Percentiles rank a stretch among this genome's conserved stretches.
Conservation (phyloP, 2,329 filamentous ascomycete genomes). For the Pseudodiploospora longispora region DNA sequence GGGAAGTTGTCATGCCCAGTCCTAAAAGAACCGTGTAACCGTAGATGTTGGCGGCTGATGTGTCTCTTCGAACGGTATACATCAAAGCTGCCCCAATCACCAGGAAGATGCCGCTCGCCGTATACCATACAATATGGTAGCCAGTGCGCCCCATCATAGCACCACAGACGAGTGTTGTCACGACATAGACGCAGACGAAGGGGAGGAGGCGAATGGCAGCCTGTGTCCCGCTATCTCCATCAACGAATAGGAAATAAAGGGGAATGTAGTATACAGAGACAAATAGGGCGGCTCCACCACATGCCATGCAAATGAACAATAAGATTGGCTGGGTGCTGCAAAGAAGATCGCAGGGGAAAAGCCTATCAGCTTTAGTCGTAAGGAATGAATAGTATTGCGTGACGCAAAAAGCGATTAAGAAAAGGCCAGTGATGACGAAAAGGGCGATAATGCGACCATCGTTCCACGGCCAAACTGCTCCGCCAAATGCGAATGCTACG, state of each 20-base stretch:
- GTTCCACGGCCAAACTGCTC: conserved; percentile 36
- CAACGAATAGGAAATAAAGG: conserved; percentile 12
- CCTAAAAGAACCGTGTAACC: conserved; percentile 10
- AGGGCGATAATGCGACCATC: conserved; percentile 34
- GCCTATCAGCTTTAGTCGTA: conserved; percentile 1
- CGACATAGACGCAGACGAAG: conserved; percentile 2
- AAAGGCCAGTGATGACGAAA: conserved; percentile 32
- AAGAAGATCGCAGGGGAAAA: conserved; percentile 3
- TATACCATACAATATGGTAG: conserved; percentile 10
- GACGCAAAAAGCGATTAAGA: conserved; percentile 10
- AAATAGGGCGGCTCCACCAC: conserved; percentile 3
- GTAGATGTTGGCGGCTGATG: conserved; percentile 9
- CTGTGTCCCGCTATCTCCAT: conserved; percentile 7
- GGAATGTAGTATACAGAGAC: conserved; percentile 11
- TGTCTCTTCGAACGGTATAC: conserved; percentile 2
- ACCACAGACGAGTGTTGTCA: conserved; percentile 3
- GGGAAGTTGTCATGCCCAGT: conserved; percentile 10
- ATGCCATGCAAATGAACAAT: conserved; percentile 8
- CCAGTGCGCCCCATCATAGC: background rate
- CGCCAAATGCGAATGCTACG: conserved; percentile 42
- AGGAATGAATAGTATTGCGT: conserved; percentile 3
- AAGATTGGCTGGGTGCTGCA: conserved; percentile 7
- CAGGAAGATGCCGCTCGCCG: conserved; percentile 7
- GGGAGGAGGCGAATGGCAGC: conserved; percentile 11
- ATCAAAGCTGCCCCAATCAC: conserved; percentile 7